Percentiles rank a stretch among this genome's conserved stretches.
These are phyloP conservation scores for Russula compacta DNA, from an alignment of 768 basidiomycete genomes.

Conservation along the genomic window DNA sequence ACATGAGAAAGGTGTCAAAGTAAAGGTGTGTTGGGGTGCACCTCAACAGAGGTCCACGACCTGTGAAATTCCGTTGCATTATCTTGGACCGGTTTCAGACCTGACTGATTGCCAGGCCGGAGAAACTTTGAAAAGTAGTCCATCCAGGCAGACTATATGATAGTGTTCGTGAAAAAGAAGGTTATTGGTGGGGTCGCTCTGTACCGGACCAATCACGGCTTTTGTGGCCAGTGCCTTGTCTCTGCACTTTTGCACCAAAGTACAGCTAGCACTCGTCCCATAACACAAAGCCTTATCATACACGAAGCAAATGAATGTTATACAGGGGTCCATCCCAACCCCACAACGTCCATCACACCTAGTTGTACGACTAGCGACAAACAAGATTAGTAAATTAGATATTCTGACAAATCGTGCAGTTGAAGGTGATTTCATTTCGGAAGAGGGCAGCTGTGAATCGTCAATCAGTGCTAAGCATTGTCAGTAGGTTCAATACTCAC, in stretches of 20 bases:
- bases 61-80: conserved; percentile 63
- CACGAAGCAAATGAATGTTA: conserved; percentile 17
- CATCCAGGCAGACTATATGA: conserved; percentile 34
- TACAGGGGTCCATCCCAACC: conserved; percentile 6
- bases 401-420: conserved; percentile 77
- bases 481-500: conserved; percentile 39
- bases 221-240: no score
- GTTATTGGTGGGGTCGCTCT: neutral
- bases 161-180: neutral
- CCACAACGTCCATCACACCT: neutral
- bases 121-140: conserved; percentile 85
- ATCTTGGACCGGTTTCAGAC: conserved; percentile 48
- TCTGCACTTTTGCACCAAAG: neutral
- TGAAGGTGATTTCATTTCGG: conserved; percentile 66
- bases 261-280: no score
- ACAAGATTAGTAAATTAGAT: conserved; percentile 45
- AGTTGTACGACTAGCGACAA: conserved; percentile 17
- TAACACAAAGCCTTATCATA: conserved; percentile 5
- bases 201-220: no score
- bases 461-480: conserved; percentile 15
- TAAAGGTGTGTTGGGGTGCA: conserved; percentile 23
- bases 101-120: conserved; percentile 35
- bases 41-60: conserved; percentile 72
- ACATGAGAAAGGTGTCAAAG: conserved; percentile 7
- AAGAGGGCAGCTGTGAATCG: conserved; percentile 58